Conservation (phyloP, 257 asterid genomes). For the Nicotiana tomentosiformis region DNA sequence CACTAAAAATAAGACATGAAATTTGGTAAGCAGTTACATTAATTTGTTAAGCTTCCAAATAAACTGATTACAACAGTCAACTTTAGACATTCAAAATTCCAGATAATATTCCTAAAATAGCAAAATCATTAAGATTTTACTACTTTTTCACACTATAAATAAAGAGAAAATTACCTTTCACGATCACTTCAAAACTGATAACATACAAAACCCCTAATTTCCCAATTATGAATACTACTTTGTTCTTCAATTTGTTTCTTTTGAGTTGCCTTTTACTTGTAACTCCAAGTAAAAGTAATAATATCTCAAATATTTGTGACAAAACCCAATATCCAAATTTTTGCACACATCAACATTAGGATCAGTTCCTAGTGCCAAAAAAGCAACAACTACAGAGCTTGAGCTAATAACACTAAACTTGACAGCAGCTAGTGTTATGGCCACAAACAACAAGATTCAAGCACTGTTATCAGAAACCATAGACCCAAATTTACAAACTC, state of each 20-base stretch:
- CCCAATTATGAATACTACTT: too few relatives aligned
- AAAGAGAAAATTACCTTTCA: not conserved
- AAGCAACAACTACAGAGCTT: not conserved
- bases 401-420: not conserved
- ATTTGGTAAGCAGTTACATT: too few relatives aligned
- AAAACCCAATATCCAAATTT: too few relatives aligned
- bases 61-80: not conserved
- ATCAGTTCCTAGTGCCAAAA: too few relatives aligned
- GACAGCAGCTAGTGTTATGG: not conserved
- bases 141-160: not conserved
- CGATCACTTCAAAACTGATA: not conserved
- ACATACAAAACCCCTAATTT: too few relatives aligned
- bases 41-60: too few relatives aligned
- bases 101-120: not conserved
- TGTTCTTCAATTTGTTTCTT: too few relatives aligned
- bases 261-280: not conserved
- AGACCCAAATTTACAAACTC: not conserved
- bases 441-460: not conserved
- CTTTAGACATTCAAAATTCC: too few relatives aligned
- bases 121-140: too few relatives aligned
- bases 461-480: not conserved
- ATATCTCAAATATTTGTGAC: too few relatives aligned
- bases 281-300: not conserved
- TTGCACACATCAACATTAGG: too few relatives aligned
- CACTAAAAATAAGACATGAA: too few relatives aligned